phyloP scores from a whole-genome alignment of 2,329 filamentous ascomycete species.

The Stromatinia cepivora region DNA sequence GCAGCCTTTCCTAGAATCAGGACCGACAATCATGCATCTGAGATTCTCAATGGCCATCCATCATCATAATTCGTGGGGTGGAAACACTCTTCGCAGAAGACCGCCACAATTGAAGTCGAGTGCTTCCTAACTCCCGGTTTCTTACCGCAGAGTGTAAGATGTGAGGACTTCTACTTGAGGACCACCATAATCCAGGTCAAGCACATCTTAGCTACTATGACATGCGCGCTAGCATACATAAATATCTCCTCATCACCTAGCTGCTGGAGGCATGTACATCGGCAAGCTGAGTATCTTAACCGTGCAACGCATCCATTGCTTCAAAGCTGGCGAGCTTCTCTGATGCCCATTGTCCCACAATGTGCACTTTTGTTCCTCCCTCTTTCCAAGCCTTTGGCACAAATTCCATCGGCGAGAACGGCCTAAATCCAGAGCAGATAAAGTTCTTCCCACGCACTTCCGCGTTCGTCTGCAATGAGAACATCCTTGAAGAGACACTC shows the following conservation, averaged over 20 bases:
- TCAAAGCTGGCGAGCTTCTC: background rate
- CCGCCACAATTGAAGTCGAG: background rate
- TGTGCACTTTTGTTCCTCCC: background rate
- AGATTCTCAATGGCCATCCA: background rate
- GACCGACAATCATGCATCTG: background rate
- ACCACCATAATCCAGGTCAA: background rate
- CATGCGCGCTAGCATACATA: too few relatives aligned
- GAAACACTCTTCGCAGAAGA: background rate
- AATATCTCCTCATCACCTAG: background rate
- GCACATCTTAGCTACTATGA: too few relatives aligned
- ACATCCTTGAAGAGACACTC: too few relatives aligned
- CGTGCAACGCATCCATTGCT: too few relatives aligned
- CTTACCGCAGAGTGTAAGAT: background rate
- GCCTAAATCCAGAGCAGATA: background rate
- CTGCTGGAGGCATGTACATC: too few relatives aligned
- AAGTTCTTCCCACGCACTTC: too few relatives aligned
- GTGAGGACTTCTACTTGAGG: background rate
- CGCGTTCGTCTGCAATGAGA: background rate
- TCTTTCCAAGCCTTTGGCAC: background rate
- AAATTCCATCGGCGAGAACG: too few relatives aligned
- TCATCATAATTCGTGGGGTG: background rate
- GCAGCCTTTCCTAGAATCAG: too few relatives aligned
- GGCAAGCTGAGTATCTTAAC: too few relatives aligned
- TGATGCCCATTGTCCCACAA: background rate
- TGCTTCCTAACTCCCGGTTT: background rate